Base-by-base conservation (phyloP, 164 flowering plant genomes). In the Brasenia schreberi region DNA sequence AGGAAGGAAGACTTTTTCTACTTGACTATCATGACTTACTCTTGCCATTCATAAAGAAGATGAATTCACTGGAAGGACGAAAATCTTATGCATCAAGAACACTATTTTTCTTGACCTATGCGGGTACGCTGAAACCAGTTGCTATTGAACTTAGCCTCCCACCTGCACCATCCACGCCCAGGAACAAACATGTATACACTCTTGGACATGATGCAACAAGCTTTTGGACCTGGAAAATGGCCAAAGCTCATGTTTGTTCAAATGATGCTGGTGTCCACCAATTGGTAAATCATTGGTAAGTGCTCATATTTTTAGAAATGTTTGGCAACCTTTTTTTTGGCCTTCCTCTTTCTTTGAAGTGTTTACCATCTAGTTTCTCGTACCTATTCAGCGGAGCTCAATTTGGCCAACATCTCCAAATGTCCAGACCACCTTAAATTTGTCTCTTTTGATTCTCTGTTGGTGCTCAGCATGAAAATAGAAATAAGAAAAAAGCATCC, bases 51-150 rank as follows among this genome's bases (percentile, higher is more conserved):
- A 72, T 94, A 44, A 75, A 82, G 69, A 83, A 80, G 77, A 91
- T 91, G 73, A 94, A 88, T 69, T 61, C 83, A 19, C 70, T 89
- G 69, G 84, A 89, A 0, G 87, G 80, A 64, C 81, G 90, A 67
- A 87, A 88, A 74, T 75, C 88, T 23, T 94, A 91, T 79, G 99
- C 97, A 64, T 83, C 99, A 9, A 80, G 97, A 73, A 87, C 93
- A 33, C 69, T 94, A 43, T 78, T 94, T 68, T 94, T 84, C 83
- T 68, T 75, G 56, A 72, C 71, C 18, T 69, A 70, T 64, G 67
- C 69, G 7, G 86, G 84, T 19, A 12, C 62, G 63, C 75, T 91
- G 42, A 76, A 61, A 68, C 99, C 96, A 14, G 76, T 94, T 64
- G 91, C 87, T 66, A 88, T 91, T 53, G 99, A 94, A 81, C 83